These are phyloP conservation scores for Glycine tomentella DNA, from an alignment of 306 rosid genomes.

Conservation along the genomic window DNA sequence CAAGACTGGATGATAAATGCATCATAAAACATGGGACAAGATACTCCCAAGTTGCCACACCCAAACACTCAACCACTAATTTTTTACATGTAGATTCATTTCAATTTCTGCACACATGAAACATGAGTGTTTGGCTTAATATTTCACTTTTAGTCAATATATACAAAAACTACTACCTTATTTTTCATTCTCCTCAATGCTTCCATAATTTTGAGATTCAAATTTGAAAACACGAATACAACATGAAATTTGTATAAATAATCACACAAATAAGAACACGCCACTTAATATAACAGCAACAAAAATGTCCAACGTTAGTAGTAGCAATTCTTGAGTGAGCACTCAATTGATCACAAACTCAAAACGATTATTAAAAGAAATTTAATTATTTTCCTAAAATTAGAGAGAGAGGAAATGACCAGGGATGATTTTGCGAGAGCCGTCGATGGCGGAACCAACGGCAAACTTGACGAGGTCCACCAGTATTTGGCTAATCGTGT, in stretches of 20 bases:
- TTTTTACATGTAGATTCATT: slow-evolving; percentile 1
- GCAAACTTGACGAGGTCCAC: slow-evolving; percentile 65
- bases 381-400: not conserved
- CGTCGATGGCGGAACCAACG: slow-evolving; percentile 63
- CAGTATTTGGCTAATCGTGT: slow-evolving; percentile 55
- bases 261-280: not conserved
- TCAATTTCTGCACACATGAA: not conserved
- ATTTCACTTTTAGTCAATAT: not conserved
- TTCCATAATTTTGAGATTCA: not conserved
- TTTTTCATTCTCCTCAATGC: not conserved
- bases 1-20: not conserved
- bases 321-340: not conserved
- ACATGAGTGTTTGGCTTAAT: not conserved
- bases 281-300: not conserved
- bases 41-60: not conserved
- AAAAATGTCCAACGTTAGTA: not conserved
- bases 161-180: not conserved
- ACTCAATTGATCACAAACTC: not conserved
- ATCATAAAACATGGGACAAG: slow-evolving; percentile 14
- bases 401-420: slow-evolving; percentile 54
- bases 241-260: too few relatives aligned
- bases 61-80: not conserved
- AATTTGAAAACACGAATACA: not conserved
- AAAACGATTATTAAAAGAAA: not conserved
- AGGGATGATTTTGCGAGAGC: slow-evolving; percentile 59